phyloP scores from a whole-genome alignment of 139 green algal species.

The Chlorella sp. region DNA sequence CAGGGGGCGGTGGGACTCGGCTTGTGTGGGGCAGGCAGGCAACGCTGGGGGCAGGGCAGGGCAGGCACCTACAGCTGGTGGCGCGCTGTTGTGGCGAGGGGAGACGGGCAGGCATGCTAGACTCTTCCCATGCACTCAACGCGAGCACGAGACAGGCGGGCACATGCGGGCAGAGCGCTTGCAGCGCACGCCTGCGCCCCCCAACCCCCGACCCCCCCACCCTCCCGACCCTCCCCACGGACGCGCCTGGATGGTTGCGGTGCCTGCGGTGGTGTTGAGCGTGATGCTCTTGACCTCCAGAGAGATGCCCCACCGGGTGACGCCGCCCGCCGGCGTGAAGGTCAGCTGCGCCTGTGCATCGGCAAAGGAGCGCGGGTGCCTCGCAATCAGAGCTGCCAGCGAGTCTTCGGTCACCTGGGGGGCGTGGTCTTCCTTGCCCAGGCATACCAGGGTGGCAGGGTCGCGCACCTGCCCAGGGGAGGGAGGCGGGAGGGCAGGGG shows the following conservation, averaged over 20 bases:
- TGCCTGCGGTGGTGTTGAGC: neutral
- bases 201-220: too few species aligned
- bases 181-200: neutral
- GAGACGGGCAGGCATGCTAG: neutral
- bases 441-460: neutral
- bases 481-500: neutral
- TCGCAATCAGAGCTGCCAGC: neutral
- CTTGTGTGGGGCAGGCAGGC: neutral
- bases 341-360: constrained; percentile 3
- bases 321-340: neutral
- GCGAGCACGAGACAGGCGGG: too few species aligned
- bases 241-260: neutral
- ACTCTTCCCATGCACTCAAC: neutral
- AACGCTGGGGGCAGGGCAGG: neutral
- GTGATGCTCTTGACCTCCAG: neutral
- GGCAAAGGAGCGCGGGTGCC: neutral
- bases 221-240: neutral
- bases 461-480: neutral
- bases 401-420: neutral
- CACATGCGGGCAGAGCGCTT: neutral
- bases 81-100: neutral
- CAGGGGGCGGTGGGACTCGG: neutral
- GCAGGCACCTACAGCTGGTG: neutral
- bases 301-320: neutral
- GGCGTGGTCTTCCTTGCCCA: neutral